A percentile compares a stretch with the other conserved stretches of the same genome.
Evolutionary conservation across 768 basidiomycete genomes (phyloP).

Genomic region (Mycena belliarum): DNA sequence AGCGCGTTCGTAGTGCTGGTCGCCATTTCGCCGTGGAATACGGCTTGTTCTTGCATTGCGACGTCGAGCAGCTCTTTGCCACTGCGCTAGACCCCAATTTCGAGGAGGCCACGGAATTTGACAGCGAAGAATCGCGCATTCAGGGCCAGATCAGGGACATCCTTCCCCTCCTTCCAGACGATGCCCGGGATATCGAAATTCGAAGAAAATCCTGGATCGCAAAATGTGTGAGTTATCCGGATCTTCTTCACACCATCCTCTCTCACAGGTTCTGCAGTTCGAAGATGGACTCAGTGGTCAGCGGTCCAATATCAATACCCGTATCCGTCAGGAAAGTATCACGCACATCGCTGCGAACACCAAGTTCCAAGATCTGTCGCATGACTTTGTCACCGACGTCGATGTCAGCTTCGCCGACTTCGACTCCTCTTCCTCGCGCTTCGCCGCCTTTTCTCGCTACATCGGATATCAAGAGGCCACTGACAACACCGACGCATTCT

Average conservation of each 20-base stretch:
- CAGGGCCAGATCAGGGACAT: conserved; percentile 14
- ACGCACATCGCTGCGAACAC: background rate
- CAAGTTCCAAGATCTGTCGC: too few species aligned
- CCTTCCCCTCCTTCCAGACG: background rate
- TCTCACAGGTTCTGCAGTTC: background rate
- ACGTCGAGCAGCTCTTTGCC: too few species aligned
- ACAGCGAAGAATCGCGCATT: background rate
- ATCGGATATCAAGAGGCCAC: background rate
- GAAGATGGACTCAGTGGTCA: background rate
- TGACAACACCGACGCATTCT: background rate
- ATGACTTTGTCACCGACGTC: too few species aligned
- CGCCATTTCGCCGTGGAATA: background rate
- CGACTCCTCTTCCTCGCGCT: background rate
- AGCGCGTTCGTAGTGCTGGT: background rate
- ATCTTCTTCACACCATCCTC: too few species aligned
- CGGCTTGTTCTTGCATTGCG: background rate
- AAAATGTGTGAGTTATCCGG: too few species aligned
- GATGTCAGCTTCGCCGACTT: too few species aligned
- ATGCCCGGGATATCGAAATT: too few species aligned
- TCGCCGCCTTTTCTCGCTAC: background rate
- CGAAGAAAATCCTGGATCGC: too few species aligned
- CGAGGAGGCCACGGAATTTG: conserved; percentile 2
- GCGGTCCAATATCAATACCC: background rate
- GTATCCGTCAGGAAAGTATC: background rate
- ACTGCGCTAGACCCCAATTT: background rate